A percentile compares a stretch with the other conserved stretches of the same genome.
Evolutionary conservation across 495 filamentous ascomycete species (phyloP).

Genomic region (Hyaloscypha finlandica): DNA sequence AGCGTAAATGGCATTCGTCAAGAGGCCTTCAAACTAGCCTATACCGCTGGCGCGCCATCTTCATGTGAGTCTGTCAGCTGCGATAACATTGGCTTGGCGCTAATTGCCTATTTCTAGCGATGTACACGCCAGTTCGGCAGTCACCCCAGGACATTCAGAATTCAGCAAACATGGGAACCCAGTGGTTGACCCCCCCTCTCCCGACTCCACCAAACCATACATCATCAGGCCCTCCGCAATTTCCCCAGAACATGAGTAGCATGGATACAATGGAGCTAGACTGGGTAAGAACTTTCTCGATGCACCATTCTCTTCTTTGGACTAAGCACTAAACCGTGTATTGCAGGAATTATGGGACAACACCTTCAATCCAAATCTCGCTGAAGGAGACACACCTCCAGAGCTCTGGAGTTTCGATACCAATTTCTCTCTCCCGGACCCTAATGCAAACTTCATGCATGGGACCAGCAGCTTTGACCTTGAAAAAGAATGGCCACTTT

Average conservation of each 20-base stretch:
- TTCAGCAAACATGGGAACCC: background rate
- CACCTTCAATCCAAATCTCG: slow-evolving; percentile 4
- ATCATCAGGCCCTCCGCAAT: background rate
- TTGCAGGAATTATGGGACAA: slow-evolving; percentile 20
- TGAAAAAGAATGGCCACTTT: background rate
- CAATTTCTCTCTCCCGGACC: slow-evolving; percentile 48
- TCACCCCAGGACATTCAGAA: background rate
- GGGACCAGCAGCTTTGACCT: background rate
- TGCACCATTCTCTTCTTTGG: background rate
- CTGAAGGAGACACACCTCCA: background rate
- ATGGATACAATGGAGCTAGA: slow-evolving; percentile 9
- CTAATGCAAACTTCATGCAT: slow-evolving; percentile 1
- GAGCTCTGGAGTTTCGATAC: slow-evolving; percentile 18
- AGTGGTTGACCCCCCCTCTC: background rate
- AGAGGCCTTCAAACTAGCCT: background rate
- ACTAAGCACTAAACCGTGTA: background rate
- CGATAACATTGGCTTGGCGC: background rate
- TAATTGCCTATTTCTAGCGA: background rate
- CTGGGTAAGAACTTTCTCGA: slow-evolving; percentile 12
- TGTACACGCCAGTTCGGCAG: background rate
- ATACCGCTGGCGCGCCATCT: background rate
- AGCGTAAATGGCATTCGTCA: background rate
- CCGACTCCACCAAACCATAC: background rate
- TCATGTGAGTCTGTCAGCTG: background rate
- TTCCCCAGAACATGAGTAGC: background rate